Percentiles rank a stretch among this genome's conserved stretches.
Conservation (phyloP, 1,284 basidiomycete species). For the Xerocomus amazonicus region DNA sequence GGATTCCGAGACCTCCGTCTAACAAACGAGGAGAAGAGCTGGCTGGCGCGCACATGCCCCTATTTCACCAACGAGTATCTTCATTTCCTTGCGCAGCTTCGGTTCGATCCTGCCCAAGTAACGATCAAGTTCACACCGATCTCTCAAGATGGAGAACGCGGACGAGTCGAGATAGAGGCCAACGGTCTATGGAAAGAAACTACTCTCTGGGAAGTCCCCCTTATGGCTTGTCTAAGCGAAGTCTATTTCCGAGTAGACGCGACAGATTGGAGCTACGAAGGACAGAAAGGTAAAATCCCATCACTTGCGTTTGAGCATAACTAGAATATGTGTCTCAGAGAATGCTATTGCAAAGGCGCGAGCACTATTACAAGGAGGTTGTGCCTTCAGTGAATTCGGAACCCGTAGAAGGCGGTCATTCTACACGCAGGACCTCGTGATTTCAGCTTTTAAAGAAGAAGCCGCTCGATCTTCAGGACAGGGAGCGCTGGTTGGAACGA, state of each 20-base stretch:
- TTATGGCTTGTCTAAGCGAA: constrained; percentile 88
- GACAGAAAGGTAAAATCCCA: constrained; percentile 61
- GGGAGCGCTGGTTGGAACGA: constrained; percentile 79
- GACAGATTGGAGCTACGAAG: constrained; percentile 81
- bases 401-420: constrained; percentile 86
- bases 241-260: constrained; percentile 69
- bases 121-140: constrained; percentile 58
- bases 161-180: constrained; percentile 73
- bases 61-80: constrained; percentile 78
- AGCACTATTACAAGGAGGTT: constrained; percentile 64
- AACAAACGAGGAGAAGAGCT: constrained; percentile 60
- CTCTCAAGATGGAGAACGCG: constrained; percentile 49
- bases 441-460: constrained; percentile 68
- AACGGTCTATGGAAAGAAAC: constrained; percentile 84
- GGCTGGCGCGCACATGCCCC: constrained; percentile 71
- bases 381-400: constrained; percentile 90
- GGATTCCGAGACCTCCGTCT: constrained; percentile 68
- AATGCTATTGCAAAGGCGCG: constrained; percentile 71
- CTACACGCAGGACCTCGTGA: constrained; percentile 74
- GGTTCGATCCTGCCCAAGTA: constrained; percentile 83
- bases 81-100: constrained; percentile 69
- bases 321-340: constrained; percentile 34
- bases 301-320: constrained; percentile 1
- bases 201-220: constrained; percentile 94
- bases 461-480: constrained; percentile 45